These are phyloP conservation scores for Rubroshorea leprosula DNA, from an alignment of 345 rosid genomes.

Conservation along the genomic window DNA sequence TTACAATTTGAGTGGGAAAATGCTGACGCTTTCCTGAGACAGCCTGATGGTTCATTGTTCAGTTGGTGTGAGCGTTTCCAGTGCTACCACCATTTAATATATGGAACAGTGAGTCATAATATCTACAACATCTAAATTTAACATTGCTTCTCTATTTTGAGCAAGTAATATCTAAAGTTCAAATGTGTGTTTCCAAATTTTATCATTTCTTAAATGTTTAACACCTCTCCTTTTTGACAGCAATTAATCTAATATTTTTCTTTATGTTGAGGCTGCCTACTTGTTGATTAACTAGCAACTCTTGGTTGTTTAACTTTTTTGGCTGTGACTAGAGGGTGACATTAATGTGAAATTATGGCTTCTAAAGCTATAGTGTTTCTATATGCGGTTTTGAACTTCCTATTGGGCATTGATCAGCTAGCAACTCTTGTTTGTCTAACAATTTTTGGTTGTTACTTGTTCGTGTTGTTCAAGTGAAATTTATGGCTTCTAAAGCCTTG, in stretches of 20 bases:
- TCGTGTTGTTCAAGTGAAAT: background rate
- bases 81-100: constrained; percentile 60
- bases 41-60: constrained; percentile 79
- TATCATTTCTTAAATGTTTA: background rate
- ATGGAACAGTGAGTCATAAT: constrained; percentile 55
- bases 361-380: no score
- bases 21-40: constrained; percentile 62
- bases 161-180: background rate
- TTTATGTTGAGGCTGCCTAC: background rate
- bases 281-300: background rate
- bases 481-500: background rate
- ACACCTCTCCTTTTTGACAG: no score
- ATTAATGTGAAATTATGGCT: no score
- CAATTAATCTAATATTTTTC: no score
- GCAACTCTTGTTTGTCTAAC: no score
- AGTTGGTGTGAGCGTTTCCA: constrained; percentile 89
- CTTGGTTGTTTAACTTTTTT: background rate
- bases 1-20: constrained; percentile 85
- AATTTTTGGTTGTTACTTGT: background rate
- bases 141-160: background rate
- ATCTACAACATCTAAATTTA: background rate
- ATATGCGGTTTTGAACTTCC: no score
- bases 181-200: background rate
- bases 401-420: no score
- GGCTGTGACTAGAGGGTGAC: no score